Percentiles rank a stretch among this genome's conserved stretches.
phyloP scores from a whole-genome alignment of 1,139 yeast species.

The Scheffersomyces parashehatae region DNA sequence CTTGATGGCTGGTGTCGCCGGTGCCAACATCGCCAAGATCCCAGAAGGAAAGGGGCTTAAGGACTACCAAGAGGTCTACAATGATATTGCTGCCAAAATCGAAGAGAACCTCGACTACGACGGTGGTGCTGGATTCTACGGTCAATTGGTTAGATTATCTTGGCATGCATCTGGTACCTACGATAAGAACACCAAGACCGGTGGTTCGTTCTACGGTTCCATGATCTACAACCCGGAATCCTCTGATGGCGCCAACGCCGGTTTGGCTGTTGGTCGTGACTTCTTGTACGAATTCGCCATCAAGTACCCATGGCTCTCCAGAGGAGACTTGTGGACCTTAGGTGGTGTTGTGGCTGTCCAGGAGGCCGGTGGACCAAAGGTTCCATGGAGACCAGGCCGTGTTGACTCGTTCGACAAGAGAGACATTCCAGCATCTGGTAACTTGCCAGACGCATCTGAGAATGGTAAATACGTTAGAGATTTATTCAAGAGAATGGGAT shows the following conservation, averaged over 20 bases:
- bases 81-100: slow-evolving; percentile 73
- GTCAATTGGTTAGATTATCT: slow-evolving; percentile 68
- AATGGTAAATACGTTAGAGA: slow-evolving; percentile 70
- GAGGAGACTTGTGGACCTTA: slow-evolving; percentile 87
- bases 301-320: slow-evolving; percentile 72
- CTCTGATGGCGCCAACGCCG: slow-evolving; percentile 72
- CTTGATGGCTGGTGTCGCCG: slow-evolving; percentile 21
- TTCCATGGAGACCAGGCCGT: slow-evolving; percentile 88
- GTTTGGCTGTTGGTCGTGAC: slow-evolving; percentile 64
- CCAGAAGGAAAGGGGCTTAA: slow-evolving; percentile 32
- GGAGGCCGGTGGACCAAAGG: slow-evolving; percentile 83
- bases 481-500: slow-evolving; percentile 67
- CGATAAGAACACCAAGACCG: slow-evolving; percentile 54
- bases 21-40: slow-evolving; percentile 21
- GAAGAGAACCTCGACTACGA: slow-evolving; percentile 79
- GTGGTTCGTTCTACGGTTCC: slow-evolving; percentile 87
- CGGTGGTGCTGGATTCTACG: slow-evolving; percentile 64
- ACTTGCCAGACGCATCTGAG: slow-evolving; percentile 78
- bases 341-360: slow-evolving; percentile 87
- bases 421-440: slow-evolving; percentile 63
- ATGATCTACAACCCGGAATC: slow-evolving; percentile 71
- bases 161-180: slow-evolving; percentile 80
- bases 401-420: slow-evolving; percentile 43
- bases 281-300: slow-evolving; percentile 63
- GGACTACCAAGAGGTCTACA: slow-evolving; percentile 77